Base-by-base conservation (phyloP, 169 alveolate genomes). In the Plasmodium vivax region DNA sequence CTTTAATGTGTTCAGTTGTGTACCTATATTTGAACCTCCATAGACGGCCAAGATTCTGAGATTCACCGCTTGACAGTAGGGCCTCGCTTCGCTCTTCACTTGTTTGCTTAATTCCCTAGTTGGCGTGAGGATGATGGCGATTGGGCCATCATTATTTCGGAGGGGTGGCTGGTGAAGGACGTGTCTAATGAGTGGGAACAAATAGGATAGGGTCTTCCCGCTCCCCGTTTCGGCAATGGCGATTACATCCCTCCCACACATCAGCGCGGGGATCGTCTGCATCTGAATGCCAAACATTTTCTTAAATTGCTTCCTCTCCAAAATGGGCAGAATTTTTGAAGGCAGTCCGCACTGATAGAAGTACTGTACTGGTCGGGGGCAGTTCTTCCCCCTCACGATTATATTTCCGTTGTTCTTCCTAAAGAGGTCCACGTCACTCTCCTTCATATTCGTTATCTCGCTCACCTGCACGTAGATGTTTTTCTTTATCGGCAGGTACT, bases 221-320 rank as follows among this genome's bases (percentile, higher is more conserved):
- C 96, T 98, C 79, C 99, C 99, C 9, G 99, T 99, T 93, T 99
- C 99, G 0, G 99, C 99, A 10, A 99, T 98, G 30, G 99, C 99
- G 38, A 99, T 98, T 56, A 99, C 97, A 94, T 99, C 99, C 72
- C 99, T 90, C 54, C 99, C 99, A 88, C 98, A 97, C 98, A 98
- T 96, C 43, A 98, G 93, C 36, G 99, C 98, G 2, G 99, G 99
- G n/a, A 99, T 94, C 45, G 97, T 95, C 80, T 99, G 99, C 98
- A 99, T 98, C 96, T 99, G 99, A 7, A 99, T 99, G 14, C 99
- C 99, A 93, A 98, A 98, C 71, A 99, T 99, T 77, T 97, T 97
- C 77, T 96, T 95, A 93, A 98, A 98, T 79, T 97, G 97, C 73
- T 99, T 97, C 90, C 96, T 98, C 77, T 98, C 98, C 92, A 99